Evolutionary conservation across 2,329 filamentous ascomycete species (phyloP).

Genomic region (Penicillium sp.): DNA sequence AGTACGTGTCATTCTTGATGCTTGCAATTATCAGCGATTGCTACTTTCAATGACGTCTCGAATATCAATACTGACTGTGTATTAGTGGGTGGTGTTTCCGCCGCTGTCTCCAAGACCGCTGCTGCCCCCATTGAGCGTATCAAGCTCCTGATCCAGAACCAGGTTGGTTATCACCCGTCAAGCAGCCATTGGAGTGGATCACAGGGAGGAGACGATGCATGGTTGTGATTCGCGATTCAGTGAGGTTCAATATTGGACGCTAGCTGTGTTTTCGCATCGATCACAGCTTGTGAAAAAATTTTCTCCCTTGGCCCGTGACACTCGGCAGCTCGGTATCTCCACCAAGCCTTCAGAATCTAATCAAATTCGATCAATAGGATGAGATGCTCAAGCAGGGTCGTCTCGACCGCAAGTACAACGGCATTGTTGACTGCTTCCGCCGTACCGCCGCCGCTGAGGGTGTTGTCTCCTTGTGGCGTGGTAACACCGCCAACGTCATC

Average conservation of each 20-base stretch:
- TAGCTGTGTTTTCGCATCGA: not conserved
- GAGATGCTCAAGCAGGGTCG: conserved; percentile 99
- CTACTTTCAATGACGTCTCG: no score
- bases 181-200: conserved; percentile 1
- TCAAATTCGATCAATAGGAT: conserved; percentile 58
- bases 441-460: conserved; percentile 86
- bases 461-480: conserved; percentile 92
- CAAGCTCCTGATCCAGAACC: conserved; percentile 99
- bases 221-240: not conserved
- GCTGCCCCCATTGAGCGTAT: conserved; percentile 99
- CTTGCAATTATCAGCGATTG: not conserved
- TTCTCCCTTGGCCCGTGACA: conserved; percentile 9
- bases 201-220: not conserved
- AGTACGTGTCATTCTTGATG: conserved; percentile 58
- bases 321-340: not conserved
- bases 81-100: conserved; percentile 98
- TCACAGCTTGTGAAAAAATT: conserved; percentile 12
- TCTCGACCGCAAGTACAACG: conserved; percentile 93
- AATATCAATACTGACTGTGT: conserved; percentile 37
- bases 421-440: conserved; percentile 90
- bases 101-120: conserved; percentile 99
- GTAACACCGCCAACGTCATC: conserved; percentile 99
- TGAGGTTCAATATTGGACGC: not conserved
- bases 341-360: conserved; percentile 10
- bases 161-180: conserved; percentile 57